These are phyloP conservation scores for Leccinellum luteum DNA, from an alignment of 768 basidiomycete genomes.

Conservation along the genomic window DNA sequence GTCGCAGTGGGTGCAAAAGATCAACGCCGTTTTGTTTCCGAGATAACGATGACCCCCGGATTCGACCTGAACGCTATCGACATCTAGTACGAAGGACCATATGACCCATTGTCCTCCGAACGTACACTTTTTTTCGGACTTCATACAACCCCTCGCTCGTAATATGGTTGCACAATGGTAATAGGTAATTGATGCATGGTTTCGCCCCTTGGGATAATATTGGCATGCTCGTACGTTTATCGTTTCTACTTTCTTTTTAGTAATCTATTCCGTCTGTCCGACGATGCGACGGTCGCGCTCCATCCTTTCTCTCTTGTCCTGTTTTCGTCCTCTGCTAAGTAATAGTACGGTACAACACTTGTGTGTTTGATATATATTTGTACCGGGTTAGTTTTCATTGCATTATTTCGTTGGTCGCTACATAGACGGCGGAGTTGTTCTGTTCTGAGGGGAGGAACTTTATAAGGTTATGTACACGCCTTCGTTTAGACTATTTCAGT, in stretches of 20 bases:
- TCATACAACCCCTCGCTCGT: background rate
- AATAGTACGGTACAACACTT: background rate
- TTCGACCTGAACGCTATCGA: background rate
- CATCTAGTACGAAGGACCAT: background rate
- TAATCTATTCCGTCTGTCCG: background rate
- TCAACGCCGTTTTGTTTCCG: conserved; percentile 23
- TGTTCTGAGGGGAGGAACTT: no score
- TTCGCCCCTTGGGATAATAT: background rate
- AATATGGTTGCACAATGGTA: background rate
- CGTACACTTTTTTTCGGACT: background rate
- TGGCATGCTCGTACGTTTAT: background rate
- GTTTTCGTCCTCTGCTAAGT: background rate
- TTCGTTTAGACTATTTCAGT: background rate
- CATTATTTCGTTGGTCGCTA: no score
- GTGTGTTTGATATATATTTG: background rate
- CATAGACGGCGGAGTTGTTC: no score
- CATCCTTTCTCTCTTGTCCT: background rate
- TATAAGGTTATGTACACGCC: background rate
- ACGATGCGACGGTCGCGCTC: background rate
- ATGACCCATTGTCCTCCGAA: background rate
- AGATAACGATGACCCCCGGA: background rate
- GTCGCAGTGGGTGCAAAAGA: conserved; percentile 39
- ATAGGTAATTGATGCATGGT: background rate
- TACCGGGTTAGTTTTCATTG: background rate
- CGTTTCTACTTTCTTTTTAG: background rate